Conservation (phyloP, 257 asterid species). For the Hygrophila difformis region DNA sequence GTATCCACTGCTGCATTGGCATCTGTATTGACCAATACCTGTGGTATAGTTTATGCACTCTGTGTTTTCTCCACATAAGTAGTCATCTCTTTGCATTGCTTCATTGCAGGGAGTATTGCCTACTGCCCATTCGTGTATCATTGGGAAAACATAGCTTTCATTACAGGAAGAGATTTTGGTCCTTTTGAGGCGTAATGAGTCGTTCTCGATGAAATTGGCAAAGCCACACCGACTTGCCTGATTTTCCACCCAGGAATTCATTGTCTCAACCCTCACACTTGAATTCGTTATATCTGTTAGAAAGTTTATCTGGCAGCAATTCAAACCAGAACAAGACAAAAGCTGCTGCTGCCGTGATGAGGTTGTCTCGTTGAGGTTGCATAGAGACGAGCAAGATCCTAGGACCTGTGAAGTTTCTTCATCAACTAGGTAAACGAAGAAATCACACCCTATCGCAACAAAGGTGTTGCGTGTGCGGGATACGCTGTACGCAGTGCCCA, state of each 20-base stretch:
- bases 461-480: constrained; percentile 11
- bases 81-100: too few relatives aligned
- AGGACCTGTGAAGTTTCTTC: neutral
- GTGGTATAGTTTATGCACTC: too few relatives aligned
- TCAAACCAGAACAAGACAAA: constrained; percentile 17
- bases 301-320: constrained; percentile 18
- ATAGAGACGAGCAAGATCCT: constrained; percentile 7
- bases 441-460: constrained; percentile 26
- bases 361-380: neutral
- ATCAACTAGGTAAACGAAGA: constrained; percentile 19
- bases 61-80: too few relatives aligned
- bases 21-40: too few relatives aligned
- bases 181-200: too few relatives aligned
- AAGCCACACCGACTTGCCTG: constrained; percentile 20
- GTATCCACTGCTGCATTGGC: too few relatives aligned
- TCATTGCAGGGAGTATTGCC: too few relatives aligned
- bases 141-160: too few relatives aligned
- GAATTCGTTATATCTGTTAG: neutral
- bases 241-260: constrained; percentile 4
- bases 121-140: too few relatives aligned
- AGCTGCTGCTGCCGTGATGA: neutral
- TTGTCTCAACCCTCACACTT: neutral
- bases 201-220: constrained; percentile 8
- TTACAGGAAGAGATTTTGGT: too few relatives aligned
- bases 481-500: neutral